Percentiles rank a stretch among this genome's conserved stretches.
Conservation (phyloP, 805 yeast genomes). For the Jamesozyma spencerorum region DNA sequence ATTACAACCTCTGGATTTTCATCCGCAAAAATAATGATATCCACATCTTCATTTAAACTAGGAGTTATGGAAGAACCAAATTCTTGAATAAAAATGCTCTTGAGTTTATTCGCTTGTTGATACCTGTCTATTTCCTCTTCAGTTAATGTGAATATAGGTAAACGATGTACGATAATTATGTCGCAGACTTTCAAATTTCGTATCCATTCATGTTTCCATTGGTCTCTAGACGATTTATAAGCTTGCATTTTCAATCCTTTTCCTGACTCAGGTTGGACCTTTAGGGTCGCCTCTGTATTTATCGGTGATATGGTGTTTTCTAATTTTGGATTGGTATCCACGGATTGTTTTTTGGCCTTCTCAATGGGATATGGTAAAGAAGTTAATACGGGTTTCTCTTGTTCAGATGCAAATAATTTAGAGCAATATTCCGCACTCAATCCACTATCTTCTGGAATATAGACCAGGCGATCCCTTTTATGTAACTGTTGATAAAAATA, state of each 20-base stretch:
- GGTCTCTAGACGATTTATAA: constrained; percentile 3
- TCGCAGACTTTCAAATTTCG: constrained; percentile 6
- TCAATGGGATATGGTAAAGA: too few relatives aligned
- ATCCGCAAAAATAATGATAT: constrained; percentile 8
- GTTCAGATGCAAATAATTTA: too few relatives aligned
- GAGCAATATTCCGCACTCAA: not conserved
- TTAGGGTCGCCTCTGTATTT: too few relatives aligned
- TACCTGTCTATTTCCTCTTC: not conserved
- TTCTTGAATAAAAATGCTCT: constrained; percentile 5
- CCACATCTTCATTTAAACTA: not conserved
- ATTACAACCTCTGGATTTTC: constrained; percentile 2
- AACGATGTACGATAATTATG: constrained; percentile 6
- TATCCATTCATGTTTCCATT: constrained; percentile 12
- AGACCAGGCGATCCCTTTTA: constrained; percentile 15
- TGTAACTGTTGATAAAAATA: constrained; percentile 19
- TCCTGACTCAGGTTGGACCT: too few relatives aligned
- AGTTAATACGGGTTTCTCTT: too few relatives aligned
- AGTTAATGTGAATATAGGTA: not conserved
- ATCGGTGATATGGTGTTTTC: too few relatives aligned
- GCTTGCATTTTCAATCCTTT: not conserved
- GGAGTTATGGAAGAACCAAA: constrained; percentile 7
- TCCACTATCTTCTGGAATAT: constrained; percentile 6
- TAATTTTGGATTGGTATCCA: too few relatives aligned
- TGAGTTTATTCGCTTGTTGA: constrained; percentile 3
- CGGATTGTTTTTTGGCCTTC: too few relatives aligned